Conservation (phyloP, 306 rosid species). For the Trichosanthes truncata region DNA sequence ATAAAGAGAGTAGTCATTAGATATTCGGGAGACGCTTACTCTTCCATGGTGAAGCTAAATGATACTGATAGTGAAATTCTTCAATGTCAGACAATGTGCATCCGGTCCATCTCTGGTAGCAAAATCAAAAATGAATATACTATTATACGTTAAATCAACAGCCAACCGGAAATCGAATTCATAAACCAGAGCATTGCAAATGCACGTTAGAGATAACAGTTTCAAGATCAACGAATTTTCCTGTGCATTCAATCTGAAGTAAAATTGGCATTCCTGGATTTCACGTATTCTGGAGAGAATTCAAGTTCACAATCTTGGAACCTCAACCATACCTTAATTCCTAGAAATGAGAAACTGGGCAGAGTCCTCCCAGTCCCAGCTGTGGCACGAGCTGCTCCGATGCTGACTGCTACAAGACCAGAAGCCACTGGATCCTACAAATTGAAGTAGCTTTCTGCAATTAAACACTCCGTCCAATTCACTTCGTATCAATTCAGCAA, state of each 20-base stretch:
- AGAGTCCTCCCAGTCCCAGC: neutral
- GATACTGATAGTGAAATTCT: neutral
- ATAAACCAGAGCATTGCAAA: neutral
- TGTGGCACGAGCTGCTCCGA: neutral
- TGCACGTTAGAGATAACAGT: neutral
- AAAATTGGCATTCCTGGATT: neutral
- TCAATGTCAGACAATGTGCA: constrained; percentile 2
- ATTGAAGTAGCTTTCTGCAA: neutral
- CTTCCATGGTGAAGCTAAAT: constrained; percentile 56
- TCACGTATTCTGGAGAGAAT: neutral
- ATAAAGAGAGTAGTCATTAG: neutral
- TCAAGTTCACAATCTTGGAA: neutral
- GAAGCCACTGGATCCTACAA: neutral
- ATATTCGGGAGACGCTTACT: constrained; percentile 38
- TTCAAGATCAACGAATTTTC: neutral
- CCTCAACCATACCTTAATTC: neutral
- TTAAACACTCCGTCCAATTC: neutral
- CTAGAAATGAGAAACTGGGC: neutral
- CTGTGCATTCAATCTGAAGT: neutral
- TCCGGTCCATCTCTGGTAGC: neutral
- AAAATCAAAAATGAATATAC: neutral
- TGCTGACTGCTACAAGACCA: neutral
- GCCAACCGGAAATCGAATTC: neutral
- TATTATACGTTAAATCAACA: neutral
- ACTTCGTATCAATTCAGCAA: neutral